Evolutionary conservation across 345 rosid genomes (phyloP), one percentile per base, ranked within the genome.

Genomic region (Populus davidiana): DNA sequence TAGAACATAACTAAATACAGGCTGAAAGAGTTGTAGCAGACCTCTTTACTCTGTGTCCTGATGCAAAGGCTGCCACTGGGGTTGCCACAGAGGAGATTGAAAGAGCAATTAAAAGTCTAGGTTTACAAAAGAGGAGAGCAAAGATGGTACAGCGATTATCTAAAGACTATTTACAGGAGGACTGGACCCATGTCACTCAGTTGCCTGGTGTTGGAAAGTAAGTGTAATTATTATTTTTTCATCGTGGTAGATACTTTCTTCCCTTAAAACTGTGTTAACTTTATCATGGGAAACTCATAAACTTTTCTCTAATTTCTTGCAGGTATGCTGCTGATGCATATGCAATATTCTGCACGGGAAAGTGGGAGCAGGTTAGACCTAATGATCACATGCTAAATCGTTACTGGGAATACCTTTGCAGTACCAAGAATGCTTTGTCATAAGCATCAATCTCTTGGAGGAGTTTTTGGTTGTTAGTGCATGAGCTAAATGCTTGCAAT

Each of bases 291-390:
- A 21, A 5, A 5, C 49, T 10, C 54, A 31, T 36, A n/a, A 12
- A 54, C 8, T 52, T 56, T 41, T 72, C 31, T 79, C 17, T 25
- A 8, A 67, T 18, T 29, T 43, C 78, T 73, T 68, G 69, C 82
- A 93, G 96, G 89, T 93, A 94, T 75, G 97, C 92, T 56, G 98
- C 94, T 5, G 98, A 92, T 76, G 97, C 98, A 1, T 89, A 91
- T 82, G 97, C 97, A 3, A 94, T 94, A 78, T 94, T 94, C 79
- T 94, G 98, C 78, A 88, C 91, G 1, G 97, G 98, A 17, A 94
- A 82, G 77, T 92, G 95, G 93, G 80, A 92, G 61, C 82, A 78
- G 18, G 94, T 94, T 78, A 74, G 13, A 43, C 97, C 98, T 25
- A 67, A 16, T 13, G 97, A 92, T 87, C 89, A 87, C 85, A 91